These are phyloP conservation scores for Penicillium sp. DNA, from an alignment of 2,329 filamentous ascomycete species.

Conservation along the genomic window DNA sequence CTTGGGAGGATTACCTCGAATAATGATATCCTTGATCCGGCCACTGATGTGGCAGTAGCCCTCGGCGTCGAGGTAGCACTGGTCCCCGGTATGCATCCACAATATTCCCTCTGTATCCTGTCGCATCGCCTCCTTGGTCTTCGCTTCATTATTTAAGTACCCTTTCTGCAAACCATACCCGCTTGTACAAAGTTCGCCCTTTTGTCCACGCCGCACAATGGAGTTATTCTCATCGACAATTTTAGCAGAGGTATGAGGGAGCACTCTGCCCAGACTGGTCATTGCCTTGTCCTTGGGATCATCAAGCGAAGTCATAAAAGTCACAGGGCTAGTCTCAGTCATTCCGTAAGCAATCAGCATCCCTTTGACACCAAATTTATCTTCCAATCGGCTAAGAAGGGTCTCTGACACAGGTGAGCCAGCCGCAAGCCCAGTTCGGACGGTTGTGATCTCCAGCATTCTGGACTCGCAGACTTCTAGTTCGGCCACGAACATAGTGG, in stretches of 20 bases:
- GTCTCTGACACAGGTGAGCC: constrained; percentile 63
- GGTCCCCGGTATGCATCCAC: constrained; percentile 61
- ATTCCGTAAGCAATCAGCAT: constrained; percentile 3
- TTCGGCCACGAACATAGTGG: not conserved
- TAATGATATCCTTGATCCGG: constrained; percentile 72
- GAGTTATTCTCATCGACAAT: constrained; percentile 66
- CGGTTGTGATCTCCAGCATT: constrained; percentile 37
- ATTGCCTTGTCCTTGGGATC: too few species aligned
- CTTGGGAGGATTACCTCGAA: constrained; percentile 49
- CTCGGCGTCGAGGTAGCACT: not conserved
- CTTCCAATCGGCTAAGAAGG: constrained; percentile 1
- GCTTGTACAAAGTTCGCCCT: not conserved
- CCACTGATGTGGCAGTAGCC: constrained; percentile 43
- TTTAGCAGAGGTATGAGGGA: constrained; percentile 74
- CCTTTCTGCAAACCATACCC: not conserved
- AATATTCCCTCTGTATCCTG: not conserved
- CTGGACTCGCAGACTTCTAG: not conserved
- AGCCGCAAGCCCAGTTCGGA: constrained; percentile 37
- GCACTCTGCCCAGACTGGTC: not conserved
- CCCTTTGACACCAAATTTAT: not conserved
- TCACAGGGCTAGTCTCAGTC: constrained; percentile 5
- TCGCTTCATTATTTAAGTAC: not conserved
- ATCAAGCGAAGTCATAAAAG: not conserved
- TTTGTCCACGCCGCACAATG: constrained; percentile 50
- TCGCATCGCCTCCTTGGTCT: not conserved